These are phyloP conservation scores for Penicillium occitanis DNA, from an alignment of 2,329 filamentous ascomycete species.

Conservation along the genomic window DNA sequence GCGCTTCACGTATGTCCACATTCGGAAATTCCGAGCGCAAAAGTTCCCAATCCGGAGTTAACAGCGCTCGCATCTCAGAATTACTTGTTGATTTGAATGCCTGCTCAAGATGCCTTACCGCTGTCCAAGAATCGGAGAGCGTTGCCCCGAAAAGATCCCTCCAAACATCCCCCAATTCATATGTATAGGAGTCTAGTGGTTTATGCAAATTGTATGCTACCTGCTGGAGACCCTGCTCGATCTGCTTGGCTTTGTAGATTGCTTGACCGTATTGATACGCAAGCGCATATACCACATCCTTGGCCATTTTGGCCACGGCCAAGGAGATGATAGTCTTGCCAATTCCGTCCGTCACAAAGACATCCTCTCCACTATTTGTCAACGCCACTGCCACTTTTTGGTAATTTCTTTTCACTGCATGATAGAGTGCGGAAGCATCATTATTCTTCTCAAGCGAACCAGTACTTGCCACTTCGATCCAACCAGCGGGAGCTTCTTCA, in stretches of 20 bases:
- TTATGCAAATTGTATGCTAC: background rate
- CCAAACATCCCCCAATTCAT: background rate
- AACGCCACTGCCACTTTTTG: no score
- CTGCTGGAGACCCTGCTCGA: background rate
- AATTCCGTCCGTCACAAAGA: background rate
- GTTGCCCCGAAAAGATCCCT: background rate
- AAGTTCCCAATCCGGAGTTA: background rate
- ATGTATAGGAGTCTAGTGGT: background rate
- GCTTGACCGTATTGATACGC: background rate
- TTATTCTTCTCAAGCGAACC: no score
- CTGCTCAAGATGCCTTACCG: background rate
- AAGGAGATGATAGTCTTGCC: background rate
- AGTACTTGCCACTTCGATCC: no score
- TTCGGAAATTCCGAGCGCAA: no score
- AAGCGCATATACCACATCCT: background rate
- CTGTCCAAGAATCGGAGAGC: background rate
- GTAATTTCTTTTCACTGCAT: no score
- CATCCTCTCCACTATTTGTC: no score
- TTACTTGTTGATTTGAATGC: background rate
- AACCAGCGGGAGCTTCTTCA: no score
- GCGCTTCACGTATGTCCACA: no score
- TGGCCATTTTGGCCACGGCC: background rate
- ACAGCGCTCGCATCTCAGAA: background rate
- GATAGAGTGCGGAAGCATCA: no score
- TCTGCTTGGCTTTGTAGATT: background rate